Base-by-base conservation (phyloP, 2,329 filamentous ascomycete genomes). In the Verruconis gallopava region DNA sequence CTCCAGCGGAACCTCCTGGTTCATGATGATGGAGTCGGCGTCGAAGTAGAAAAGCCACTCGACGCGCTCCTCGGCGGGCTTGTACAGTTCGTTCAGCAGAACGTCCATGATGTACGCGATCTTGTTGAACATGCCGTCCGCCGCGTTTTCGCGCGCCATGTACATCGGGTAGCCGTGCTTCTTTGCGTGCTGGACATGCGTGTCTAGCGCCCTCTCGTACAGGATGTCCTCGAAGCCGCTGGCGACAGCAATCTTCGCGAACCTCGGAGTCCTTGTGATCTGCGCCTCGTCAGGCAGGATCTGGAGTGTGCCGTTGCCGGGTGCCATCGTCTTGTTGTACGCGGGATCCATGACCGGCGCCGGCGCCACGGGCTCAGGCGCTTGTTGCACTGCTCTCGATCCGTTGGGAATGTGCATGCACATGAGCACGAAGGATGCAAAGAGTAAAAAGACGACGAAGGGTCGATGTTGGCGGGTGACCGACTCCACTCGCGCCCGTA, bases 21-120 rank as follows among this genome's bases (percentile, higher is more conserved):
- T 61, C 44, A 61, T 51, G 20, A 61, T 44, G 5, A 59, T 49
- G 1, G 55, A 51, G 35, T 61, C 58, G 34, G 49, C 52, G 40
- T 61, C 58, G 28, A 54, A 51, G 53, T 57, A 61, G 43, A 61
- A 56, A 22, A 62, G 47, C 59, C 59, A 62, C 41, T 62, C 53
- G 12, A 57, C 42, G 22, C 59, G 50, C 37, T 58, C 47, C 5
- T 42, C 47, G 9, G 47, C 43, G 4, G 56, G 53, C 44, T 59
- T 58, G 12, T 50, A 51, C 39, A 62, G 38, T 44, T 62, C 59
- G 11, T 49, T 44, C 19, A 61, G 50, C 6, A 62, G 40, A 21
- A 59, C 42, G 15, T 48, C 40, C 33, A 53, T 32, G 3, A 55
- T 46, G 37, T 51, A 54, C 21, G 50, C 43, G 19, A 51, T 49